A percentile compares a stretch with the other conserved stretches of the same genome.
phyloP scores from a whole-genome alignment of 805 yeast species.

The Nakazawaea holstii region DNA sequence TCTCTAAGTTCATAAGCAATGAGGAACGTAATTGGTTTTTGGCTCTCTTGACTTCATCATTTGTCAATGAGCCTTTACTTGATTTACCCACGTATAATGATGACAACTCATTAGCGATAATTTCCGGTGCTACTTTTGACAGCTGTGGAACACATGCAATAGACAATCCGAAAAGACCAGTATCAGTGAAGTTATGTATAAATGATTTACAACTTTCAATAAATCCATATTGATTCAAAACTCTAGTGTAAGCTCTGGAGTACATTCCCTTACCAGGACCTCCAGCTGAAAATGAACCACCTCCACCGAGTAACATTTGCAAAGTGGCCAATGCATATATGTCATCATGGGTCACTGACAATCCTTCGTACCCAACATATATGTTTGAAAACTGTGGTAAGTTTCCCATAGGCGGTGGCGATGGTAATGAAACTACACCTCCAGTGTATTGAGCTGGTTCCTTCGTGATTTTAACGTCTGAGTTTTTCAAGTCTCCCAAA shows the following conservation, averaged over 20 bases:
- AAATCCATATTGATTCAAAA: conserved; percentile 85
- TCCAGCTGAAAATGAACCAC: conserved; percentile 96
- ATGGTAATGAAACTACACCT: conserved; percentile 49
- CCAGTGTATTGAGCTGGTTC: conserved; percentile 51
- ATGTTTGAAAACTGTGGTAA: conserved; percentile 80
- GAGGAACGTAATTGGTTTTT: conserved; percentile 88
- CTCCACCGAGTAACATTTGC: conserved; percentile 91
- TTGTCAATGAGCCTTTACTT: conserved; percentile 58
- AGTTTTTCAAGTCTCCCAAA: conserved; percentile 55
- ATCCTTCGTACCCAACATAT: conserved; percentile 84
- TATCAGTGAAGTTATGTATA: conserved; percentile 85
- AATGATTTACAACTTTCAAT: conserved; percentile 85
- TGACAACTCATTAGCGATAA: conserved; percentile 62
- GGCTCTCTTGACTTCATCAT: conserved; percentile 78
- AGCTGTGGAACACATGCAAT: conserved; percentile 83
- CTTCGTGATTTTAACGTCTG: conserved; percentile 20
- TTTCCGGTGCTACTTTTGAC: conserved; percentile 76
- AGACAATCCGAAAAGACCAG: conserved; percentile 88
- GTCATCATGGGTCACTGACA: conserved; percentile 78
- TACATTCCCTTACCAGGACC: conserved; percentile 99
- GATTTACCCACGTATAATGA: conserved; percentile 32
- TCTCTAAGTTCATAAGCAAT: conserved; percentile 86
- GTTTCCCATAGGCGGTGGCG: conserved; percentile 53
- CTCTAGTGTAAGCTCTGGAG: conserved; percentile 86
- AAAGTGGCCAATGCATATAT: conserved; percentile 86